Percentiles rank a stretch among this genome's conserved stretches.
Conservation (phyloP, 164 flowering plant species). For the Liquidambar formosana region DNA sequence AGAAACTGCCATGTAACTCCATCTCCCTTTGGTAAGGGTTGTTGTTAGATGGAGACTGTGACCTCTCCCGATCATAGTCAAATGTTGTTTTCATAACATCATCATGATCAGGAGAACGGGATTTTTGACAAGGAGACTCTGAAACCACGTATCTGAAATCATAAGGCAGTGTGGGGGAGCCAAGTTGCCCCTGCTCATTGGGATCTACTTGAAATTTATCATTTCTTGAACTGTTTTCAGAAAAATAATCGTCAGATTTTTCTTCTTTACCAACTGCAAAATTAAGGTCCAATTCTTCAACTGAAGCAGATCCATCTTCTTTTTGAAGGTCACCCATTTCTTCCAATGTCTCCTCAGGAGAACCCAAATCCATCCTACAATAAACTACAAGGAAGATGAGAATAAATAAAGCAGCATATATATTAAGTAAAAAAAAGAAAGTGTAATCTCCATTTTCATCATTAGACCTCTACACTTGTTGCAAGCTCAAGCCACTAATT, state of each 20-base stretch:
- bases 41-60: slow-evolving; percentile 5
- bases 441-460: too few relatives aligned
- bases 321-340: slow-evolving; percentile 10
- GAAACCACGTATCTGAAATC: slow-evolving; percentile 1
- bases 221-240: slow-evolving; percentile 8
- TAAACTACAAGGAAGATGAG: background rate
- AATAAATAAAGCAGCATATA: too few relatives aligned
- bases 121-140: slow-evolving; percentile 9
- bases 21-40: slow-evolving; percentile 1
- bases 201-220: slow-evolving; percentile 14
- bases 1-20: slow-evolving; percentile 2
- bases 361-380: slow-evolving; percentile 31
- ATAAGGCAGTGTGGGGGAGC: slow-evolving; percentile 7
- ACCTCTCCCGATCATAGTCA: slow-evolving; percentile 11
- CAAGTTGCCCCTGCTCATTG: slow-evolving; percentile 10
- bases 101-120: slow-evolving; percentile 13
- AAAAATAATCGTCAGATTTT: slow-evolving; percentile 12
- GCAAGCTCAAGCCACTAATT: too few relatives aligned
- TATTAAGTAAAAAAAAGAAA: too few relatives aligned
- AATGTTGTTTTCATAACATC: background rate
- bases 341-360: slow-evolving; percentile 16
- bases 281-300: slow-evolving; percentile 25
- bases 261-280: slow-evolving; percentile 18
- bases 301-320: slow-evolving; percentile 12
- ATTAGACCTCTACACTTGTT: too few relatives aligned